Conservation (phyloP, 75 land plant genomes). For the Isoetes taiwanensis region DNA sequence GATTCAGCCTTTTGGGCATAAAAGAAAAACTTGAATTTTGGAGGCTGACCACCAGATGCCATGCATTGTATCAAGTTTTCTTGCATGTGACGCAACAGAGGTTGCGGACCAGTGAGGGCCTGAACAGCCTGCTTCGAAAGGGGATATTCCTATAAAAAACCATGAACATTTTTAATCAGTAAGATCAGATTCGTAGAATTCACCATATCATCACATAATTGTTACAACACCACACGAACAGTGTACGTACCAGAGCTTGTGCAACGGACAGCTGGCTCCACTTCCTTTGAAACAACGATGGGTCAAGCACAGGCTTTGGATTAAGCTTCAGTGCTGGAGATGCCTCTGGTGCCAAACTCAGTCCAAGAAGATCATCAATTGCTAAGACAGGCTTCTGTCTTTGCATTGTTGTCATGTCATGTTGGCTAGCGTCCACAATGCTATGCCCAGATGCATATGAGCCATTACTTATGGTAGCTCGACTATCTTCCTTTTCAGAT, state of each 20-base stretch:
- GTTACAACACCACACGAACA: not conserved
- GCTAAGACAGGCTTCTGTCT: slow-evolving; percentile 17
- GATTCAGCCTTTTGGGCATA: slow-evolving; percentile 69
- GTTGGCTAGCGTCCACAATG: slow-evolving; percentile 5
- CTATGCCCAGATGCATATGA: slow-evolving; percentile 23
- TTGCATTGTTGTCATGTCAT: slow-evolving; percentile 8
- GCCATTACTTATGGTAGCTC: slow-evolving; percentile 36
- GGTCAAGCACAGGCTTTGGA: slow-evolving; percentile 64
- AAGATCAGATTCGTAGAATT: not conserved
- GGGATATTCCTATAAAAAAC: slow-evolving; percentile 43
- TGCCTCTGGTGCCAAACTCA: slow-evolving; percentile 29
- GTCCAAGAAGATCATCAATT: slow-evolving; percentile 80
- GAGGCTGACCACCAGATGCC: slow-evolving; percentile 90
- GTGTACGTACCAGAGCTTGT: slow-evolving; percentile 44
- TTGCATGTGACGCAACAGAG: slow-evolving; percentile 77
- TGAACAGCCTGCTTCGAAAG: slow-evolving; percentile 48
- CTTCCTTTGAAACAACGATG: slow-evolving; percentile 74
- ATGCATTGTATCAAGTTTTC: slow-evolving; percentile 76
- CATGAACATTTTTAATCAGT: not conserved
- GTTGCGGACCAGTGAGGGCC: slow-evolving; percentile 53
- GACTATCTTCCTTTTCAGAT: slow-evolving; percentile 70
- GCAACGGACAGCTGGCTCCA: slow-evolving; percentile 82
- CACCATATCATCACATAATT: not conserved
- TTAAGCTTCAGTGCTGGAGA: slow-evolving; percentile 53
- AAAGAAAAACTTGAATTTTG: slow-evolving; percentile 95